Base-by-base conservation (phyloP, 75 land plant species). In the Pinus tabuliformis region DNA sequence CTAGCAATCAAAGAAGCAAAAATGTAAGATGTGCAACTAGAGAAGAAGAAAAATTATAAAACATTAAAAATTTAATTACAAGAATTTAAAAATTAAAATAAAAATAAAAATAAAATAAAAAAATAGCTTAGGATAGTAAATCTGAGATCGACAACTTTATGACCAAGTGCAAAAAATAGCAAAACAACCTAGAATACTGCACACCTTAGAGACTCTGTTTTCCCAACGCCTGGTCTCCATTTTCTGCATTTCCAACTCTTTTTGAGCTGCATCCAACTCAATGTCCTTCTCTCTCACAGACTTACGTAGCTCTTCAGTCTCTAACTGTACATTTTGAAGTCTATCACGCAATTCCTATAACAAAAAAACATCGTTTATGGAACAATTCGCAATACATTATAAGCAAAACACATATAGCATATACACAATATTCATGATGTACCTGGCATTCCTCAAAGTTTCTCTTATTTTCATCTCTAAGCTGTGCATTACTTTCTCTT, bases 401-500 rank as follows among this genome's bases (percentile, higher is more conserved):
- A 28, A 24, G 15, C 0, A 58, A 36, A 49, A 49, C 8, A 49
- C 54, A 9, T 49, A 1, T 49, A 49, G 54, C 54, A 49, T 49
- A 9, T 24, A 49, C 20, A 14, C 33, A 37, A 28, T 77, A 24
- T 39, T 56, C 28, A 22, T 1, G 22, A n/a, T 77, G 71, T 33
- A 93, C 99, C 94, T 89, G 94, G 79, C 91, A 88, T 52, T 94
- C 99, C 75, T 97, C 93, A 77, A 97, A 92, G 70, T 90, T 90
- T 70, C 89, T 88, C 71, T 86, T 83, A 81, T 92, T 97, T 77
- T 97, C 99, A 62, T 89, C 95, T 60, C 98, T 84, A 18, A 97
- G 92, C 65, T 97, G 98, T 33, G 78, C 68, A 64, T 94, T 97
- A 77, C 94, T 94, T 79, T 94, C 99, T 22, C 99, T 93, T 66